Base-by-base conservation (phyloP, 768 basidiomycete species). In the Pisolithus tinctorius region DNA sequence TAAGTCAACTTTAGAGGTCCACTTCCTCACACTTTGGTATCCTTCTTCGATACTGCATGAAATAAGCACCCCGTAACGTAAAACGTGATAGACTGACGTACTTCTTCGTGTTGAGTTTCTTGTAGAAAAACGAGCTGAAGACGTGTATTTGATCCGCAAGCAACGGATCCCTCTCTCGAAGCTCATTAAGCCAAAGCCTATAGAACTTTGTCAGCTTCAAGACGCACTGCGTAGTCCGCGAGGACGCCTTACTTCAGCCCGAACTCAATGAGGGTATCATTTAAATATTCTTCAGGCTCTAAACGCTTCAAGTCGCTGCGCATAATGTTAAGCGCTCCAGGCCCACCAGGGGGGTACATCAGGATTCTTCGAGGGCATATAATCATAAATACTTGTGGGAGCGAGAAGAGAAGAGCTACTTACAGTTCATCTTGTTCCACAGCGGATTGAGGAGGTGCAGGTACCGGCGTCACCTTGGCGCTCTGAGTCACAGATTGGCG, bases 121-220 rank as follows among this genome's bases (percentile, higher is more conserved):
- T 91, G 74, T 94, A 98, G 69, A 99, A 98, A 71, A 97, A 99
- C 0, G 94, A 94, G 66, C 86, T 98, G 74, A 98, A 98, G 4
- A 98, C 79, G 60, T 97, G 86, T 1, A 94, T 75, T 58, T 88
- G 78, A 3, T 83, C 77, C 2, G 82, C 88, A 4, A 89, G 69
- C 14, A 74, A 75, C 2, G 85, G 83, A 54, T 85, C 63, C 34
- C 61, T 69, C 36, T 65, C 69, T 55, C 80, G 77, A 25, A 89
- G 66, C 6, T 78, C 74, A 46, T 71, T 76, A 9, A 85, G 73
- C 85, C 88, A 90, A 13, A 83, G 71, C 64, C 93, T 94, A 50
- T 6, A 25, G 25, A 17, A 49, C 31, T 7, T 40, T 49, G 47
- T 41, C n/a, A 34, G 27, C 60, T 34, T 47, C 47, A 59, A 46